Percentiles rank a stretch among this genome's conserved stretches.
These are phyloP conservation scores for Aureococcus anophagefferens DNA, from an alignment of 108 stramenopile species.

Conservation along the genomic window DNA sequence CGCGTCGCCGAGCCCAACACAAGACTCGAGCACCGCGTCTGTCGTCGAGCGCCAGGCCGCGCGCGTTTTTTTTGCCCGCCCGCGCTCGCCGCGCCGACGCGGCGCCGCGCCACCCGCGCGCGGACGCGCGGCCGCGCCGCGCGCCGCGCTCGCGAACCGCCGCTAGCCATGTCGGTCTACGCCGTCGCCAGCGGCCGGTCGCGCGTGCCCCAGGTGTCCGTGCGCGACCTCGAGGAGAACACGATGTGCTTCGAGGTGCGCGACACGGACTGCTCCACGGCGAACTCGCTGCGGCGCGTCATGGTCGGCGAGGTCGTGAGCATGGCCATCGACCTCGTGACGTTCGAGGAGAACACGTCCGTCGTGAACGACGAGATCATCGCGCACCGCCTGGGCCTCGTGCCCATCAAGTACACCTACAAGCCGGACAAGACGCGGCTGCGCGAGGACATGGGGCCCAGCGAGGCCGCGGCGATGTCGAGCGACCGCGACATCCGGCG, in stretches of 20 bases:
- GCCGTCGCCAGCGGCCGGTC: not conserved
- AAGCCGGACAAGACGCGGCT: conserved; percentile 21
- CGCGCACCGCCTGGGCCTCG: conserved; percentile 87
- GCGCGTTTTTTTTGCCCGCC: no score
- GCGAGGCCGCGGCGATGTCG: conserved; percentile 29
- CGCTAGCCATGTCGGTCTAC: no score
- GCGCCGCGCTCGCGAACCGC: no score
- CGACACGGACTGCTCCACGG: conserved; percentile 85
- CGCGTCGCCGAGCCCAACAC: no score
- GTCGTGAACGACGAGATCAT: conserved; percentile 93
- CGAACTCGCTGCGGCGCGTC: conserved; percentile 86
- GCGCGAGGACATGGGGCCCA: conserved; percentile 34
- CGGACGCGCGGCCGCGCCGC: no score
- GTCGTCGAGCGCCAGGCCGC: no score
- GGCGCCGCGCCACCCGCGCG: no score
- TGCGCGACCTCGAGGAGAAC: conserved; percentile 30
- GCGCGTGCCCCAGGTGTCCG: conserved; percentile 13
- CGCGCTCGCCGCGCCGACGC: no score
- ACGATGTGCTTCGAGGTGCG: conserved; percentile 78
- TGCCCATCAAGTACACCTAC: conserved; percentile 65
- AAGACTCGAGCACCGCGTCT: no score
- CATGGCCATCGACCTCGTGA: conserved; percentile 89
- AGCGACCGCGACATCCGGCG: not conserved
- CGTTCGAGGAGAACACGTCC: conserved; percentile 80
- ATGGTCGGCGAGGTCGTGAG: conserved; percentile 96